phyloP scores from a whole-genome alignment of 805 yeast genomes.

The Candida awuae region DNA sequence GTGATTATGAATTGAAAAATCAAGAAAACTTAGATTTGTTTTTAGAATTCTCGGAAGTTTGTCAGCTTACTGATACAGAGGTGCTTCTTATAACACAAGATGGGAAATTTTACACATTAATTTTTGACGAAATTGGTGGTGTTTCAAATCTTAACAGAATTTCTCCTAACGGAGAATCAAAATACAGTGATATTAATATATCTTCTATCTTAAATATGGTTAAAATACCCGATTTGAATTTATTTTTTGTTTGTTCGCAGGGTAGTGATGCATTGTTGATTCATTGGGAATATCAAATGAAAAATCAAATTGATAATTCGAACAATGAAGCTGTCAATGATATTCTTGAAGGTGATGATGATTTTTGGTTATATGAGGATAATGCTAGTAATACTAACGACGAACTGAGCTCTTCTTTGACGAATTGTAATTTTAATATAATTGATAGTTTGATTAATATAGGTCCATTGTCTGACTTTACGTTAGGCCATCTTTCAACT shows the following conservation, averaged over 20 bases:
- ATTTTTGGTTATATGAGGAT: conserved; percentile 32
- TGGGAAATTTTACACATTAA: conserved; percentile 35
- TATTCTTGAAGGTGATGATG: conserved; percentile 35
- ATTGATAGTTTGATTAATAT: conserved; percentile 51
- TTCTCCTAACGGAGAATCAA: conserved; percentile 13
- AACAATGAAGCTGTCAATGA: conserved; percentile 11
- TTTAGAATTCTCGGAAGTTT: conserved; percentile 45
- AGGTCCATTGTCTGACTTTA: conserved; percentile 68
- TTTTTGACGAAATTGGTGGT: conserved; percentile 30
- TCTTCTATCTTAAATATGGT: conserved; percentile 36
- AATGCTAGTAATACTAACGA: conserved; percentile 7
- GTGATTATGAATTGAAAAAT: conserved; percentile 38
- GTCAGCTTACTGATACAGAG: conserved; percentile 26
- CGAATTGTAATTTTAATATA: conserved; percentile 32
- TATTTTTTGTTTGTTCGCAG: conserved; percentile 51
- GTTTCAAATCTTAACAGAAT: conserved; percentile 27
- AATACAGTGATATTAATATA: conserved; percentile 18
- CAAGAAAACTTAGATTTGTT: conserved; percentile 42
- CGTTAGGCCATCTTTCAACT: conserved; percentile 53
- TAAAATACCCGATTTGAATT: conserved; percentile 31
- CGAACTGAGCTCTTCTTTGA: conserved; percentile 11
- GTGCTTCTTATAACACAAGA: conserved; percentile 34
- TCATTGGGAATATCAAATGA: conserved; percentile 25
- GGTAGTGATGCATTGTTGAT: conserved; percentile 53
- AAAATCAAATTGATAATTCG: conserved; percentile 17